Base-by-base conservation (phyloP, 1,284 basidiomycete genomes). In the Pseudozyma sp. region DNA sequence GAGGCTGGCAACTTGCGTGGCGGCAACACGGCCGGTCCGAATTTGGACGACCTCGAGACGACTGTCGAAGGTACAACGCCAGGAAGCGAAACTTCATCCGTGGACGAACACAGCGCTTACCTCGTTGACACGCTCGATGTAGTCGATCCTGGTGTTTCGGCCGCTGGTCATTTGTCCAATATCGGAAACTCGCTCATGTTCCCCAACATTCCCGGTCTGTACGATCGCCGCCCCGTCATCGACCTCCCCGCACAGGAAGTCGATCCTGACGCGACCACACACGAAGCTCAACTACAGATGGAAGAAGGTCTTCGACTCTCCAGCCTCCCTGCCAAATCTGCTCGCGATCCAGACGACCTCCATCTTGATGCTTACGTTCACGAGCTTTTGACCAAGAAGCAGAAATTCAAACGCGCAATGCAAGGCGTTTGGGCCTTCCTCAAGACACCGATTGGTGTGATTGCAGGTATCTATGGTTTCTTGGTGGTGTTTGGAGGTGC, bases 361-460 rank as follows among this genome's bases (percentile, higher is more conserved):
- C 75, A 69, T n/a, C 63, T 77, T 4, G 75, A 77, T 25, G 62
- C 70, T 0, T 72, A 73, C 56, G 70, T 77, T 0, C 62, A 73
- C 48, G 63, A 69, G 38, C 48, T 73, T 49, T 55, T 77, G 25
- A 70, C 66, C 50, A 70, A 73, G 25, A 51, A 57, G 40, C 73
- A 76, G 38, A 63, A 71, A 82, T 86, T 90, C 52, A 88, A 89
- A 58, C 87, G 91, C 11, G 90, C 88, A 0, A 85, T 92, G 79
- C 87, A 88, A 72, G 93, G 93, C 7, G 87, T 94, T 2, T 93
- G 92, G 92, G 89, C 91, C 1, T 95, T 93, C 80, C 85, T 94
- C 66, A 93, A 92, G 86, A 95, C 93, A 61, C 87, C 87, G 1
- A 85, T 87, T 75, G 93, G 92, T 80, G 90, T 81, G 31, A 86